A percentile compares a stretch with the other conserved stretches of the same genome.
Evolutionary conservation across 208 protist species (phyloP).

Genomic region (Lotmaria passim): DNA sequence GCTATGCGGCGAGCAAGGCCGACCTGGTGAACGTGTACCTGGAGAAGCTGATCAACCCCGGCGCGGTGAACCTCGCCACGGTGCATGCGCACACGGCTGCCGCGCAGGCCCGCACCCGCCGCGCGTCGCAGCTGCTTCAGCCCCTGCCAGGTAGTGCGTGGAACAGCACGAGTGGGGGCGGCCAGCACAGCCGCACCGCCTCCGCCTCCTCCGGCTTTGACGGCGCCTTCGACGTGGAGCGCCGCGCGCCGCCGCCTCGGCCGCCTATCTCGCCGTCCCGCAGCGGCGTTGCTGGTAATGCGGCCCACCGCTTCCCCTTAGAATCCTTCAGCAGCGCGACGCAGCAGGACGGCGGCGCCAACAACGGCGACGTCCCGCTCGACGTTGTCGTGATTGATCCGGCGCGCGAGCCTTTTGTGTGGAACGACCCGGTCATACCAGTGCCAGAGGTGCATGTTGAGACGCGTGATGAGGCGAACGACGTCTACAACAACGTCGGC

Average conservation of each 20-base stretch:
- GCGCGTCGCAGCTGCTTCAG: conserved; percentile 10
- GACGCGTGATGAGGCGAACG: conserved; percentile 11
- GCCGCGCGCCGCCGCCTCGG: not conserved
- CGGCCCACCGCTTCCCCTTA: not conserved
- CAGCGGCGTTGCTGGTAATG: not conserved
- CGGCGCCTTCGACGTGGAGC: not conserved
- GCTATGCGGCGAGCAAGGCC: conserved; percentile 10
- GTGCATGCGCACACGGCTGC: conserved; percentile 5
- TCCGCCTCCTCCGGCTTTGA: conserved; percentile 17
- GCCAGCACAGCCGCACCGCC: conserved; percentile 6
- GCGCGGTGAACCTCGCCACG: conserved; percentile 14
- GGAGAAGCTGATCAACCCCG: conserved; percentile 44
- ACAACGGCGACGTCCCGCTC: conserved; percentile 12
- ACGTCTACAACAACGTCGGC: conserved; percentile 30
- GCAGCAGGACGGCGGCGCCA: conserved; percentile 1
- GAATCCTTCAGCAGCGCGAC: conserved; percentile 20
- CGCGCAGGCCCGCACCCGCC: not conserved
- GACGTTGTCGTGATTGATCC: conserved; percentile 32
- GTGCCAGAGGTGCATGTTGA: conserved; percentile 3
- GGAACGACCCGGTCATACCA: conserved; percentile 5
- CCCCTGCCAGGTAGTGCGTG: not conserved
- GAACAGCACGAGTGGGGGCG: not conserved
- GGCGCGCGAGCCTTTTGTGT: conserved; percentile 3
- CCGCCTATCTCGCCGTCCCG: not conserved
- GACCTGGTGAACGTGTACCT: conserved; percentile 37